A percentile compares a stretch with the other conserved stretches of the same genome.
These are phyloP conservation scores for Claviceps digitariae DNA, from an alignment of 2,329 filamentous ascomycete genomes.

Conservation along the genomic window DNA sequence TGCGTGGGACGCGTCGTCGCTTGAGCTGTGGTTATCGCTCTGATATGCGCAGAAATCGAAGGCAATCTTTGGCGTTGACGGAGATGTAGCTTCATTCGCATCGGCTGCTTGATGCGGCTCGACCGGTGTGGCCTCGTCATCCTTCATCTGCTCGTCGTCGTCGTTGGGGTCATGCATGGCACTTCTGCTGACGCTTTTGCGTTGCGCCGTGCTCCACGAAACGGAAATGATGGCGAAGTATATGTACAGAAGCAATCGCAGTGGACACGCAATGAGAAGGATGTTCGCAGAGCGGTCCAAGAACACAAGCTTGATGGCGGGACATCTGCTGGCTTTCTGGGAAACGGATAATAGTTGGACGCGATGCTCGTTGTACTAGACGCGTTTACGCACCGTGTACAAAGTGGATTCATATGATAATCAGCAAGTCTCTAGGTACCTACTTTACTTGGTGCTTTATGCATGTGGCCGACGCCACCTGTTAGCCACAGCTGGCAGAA, in stretches of 20 bases:
- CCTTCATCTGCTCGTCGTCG: constrained; percentile 9
- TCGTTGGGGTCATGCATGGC: not conserved
- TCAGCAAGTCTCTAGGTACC: too few species aligned
- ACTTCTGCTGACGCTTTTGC: not conserved
- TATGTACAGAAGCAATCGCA: not conserved
- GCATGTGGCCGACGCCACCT: not conserved
- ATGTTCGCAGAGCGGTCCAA: not conserved
- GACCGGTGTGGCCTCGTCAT: constrained; percentile 2
- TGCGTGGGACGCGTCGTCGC: not conserved
- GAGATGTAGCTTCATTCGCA: not conserved
- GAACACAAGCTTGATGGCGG: not conserved
- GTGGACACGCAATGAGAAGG: not conserved
- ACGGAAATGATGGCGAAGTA: not conserved
- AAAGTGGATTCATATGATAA: not conserved
- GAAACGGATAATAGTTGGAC: not conserved
- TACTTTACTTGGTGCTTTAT: too few species aligned
- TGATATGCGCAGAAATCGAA: constrained; percentile 7
- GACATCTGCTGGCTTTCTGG: not conserved
- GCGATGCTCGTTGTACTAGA: not conserved
- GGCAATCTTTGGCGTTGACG: constrained; percentile 4
- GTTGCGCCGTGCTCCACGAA: not conserved
- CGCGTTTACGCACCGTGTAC: not conserved
- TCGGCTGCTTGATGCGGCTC: not conserved
- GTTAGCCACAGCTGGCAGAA: constrained; percentile 14
- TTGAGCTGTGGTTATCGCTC: not conserved